Base-by-base conservation (phyloP, 257 asterid species). In the Jacaranda copaia region DNA sequence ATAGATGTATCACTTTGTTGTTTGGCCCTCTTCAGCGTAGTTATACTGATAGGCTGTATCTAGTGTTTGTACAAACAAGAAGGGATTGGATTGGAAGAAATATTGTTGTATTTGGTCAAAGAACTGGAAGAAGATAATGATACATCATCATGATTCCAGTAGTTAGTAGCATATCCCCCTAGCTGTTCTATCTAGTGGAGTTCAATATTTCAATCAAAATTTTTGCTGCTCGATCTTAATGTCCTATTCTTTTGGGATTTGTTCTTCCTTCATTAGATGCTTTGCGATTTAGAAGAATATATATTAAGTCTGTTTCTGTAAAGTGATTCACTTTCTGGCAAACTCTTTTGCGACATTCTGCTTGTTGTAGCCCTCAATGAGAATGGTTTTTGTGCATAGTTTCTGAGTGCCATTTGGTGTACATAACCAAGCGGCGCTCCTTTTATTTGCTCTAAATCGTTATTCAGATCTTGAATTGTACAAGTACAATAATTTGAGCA, bases 61-160 rank as follows among this genome's bases (percentile, higher is more conserved):
- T 25, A 19, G 13, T 59, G 62, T 69, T 18, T 59, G 81, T 60
- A 60, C 64, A 49, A 69, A 77, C 13, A 61, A 68, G 39, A 53
- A 15, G 57, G 25, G 61, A 45, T 43, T 59, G 70, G 1, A 66
- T 68, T 53, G 18, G 53, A 60, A 38, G 36, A 39, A 19, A 16
- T 45, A 45, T 66, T 53, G 56, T 58, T 68, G 14, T 56, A 40
- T 20, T 19, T 14, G 13, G 67, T 12, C 55, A 20, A 18, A 20
- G 73, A 75, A 38, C 48, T 49, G 48, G 55, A 46, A 61, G 51
- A 35, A 52, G 59, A n/a, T 36, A 20, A 57, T 72, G 58, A 42
- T 42, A n/a, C 70, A 60, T 72, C 8, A 4, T 55, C 9, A 20
- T 25, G 32, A 25, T 25, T 25, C 32, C 64, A 9, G 20, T 58